Evolutionary conservation across 139 green algal species (phyloP), one percentile per base, ranked within the genome.

Genomic region (Chlamydomonas applanata): DNA sequence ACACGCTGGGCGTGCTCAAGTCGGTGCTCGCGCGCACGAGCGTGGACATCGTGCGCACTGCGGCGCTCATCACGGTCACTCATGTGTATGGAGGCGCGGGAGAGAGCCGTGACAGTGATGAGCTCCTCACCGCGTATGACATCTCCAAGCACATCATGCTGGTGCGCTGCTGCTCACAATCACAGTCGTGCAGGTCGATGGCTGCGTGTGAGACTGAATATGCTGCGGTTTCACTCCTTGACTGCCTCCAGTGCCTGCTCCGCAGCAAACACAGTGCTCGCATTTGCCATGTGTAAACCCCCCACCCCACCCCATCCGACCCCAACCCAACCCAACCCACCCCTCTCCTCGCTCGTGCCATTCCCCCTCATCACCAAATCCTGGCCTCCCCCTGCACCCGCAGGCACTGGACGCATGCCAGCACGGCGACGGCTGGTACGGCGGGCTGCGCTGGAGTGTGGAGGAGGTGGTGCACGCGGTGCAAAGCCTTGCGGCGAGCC

Each of bases 381-480:
- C n/a, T n/a, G n/a, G n/a, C n/a, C n/a, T n/a, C n/a, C n/a, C n/a
- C 40, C 11, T 49, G 40, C 40, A 49, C 40, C 40, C 40, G 7
- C 40, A 49, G 40, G 40, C 40, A 11, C 7, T 69, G 62, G 62
- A 69, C 17, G 62, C 62, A 11, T 69, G 62, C 62, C 62, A 52
- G 62, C 62, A 69, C 62, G 62, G 62, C 1, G 62, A 69, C 62
- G 40, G 33, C 17, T 52, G 40, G 62, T 69, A 52, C 34, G 62
- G 62, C 17, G 62, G 62, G 19, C 33, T 36, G 27, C 45, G 62
- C 17, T 69, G 62, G 62, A 36, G 32, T n/a, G 33, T 69, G 62
- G 62, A 69, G 34, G 62, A 69, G 62, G 34, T 69, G 34, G 62
- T 69, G 62, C 62, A 69, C 33, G 62, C 62, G 16, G 62, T 69